Evolutionary conservation across 2,329 filamentous ascomycete species (phyloP).

Genomic region (Monosporascus sp.): DNA sequence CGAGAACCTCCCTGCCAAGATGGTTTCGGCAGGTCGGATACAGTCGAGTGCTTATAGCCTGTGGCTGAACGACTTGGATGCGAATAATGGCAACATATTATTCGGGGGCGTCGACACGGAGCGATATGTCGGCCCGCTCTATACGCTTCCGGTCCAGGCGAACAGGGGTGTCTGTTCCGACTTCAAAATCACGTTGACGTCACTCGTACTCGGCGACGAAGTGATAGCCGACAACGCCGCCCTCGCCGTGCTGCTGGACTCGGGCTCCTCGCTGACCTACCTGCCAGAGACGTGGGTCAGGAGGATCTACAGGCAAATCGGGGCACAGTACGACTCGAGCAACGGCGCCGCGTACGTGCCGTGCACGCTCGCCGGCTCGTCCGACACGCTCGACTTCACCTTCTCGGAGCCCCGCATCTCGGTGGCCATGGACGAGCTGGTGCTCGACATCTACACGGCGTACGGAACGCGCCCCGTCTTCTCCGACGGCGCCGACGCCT

Average conservation of each 20-base stretch:
- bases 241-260: conserved; percentile 64
- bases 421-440: conserved; percentile 54
- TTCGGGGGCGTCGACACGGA: conserved; percentile 70
- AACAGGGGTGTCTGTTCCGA: conserved; percentile 48
- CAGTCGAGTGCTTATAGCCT: conserved; percentile 65
- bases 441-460: conserved; percentile 45
- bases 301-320: conserved; percentile 37
- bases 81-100: conserved; percentile 60
- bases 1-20: conserved; percentile 61
- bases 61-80: conserved; percentile 67
- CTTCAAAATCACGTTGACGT: conserved; percentile 65
- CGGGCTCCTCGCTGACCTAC: conserved; percentile 62
- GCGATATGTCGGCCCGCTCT: conserved; percentile 56
- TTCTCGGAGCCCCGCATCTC: conserved; percentile 50
- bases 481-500: conserved; percentile 48
- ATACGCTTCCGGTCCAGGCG: conserved; percentile 62
- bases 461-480: conserved; percentile 45
- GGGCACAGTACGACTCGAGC: conserved; percentile 45
- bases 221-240: conserved; percentile 43
- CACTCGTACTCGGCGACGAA: conserved; percentile 39
- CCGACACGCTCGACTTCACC: conserved; percentile 42
- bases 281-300: conserved; percentile 48
- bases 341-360: conserved; percentile 56
- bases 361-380: conserved; percentile 42
- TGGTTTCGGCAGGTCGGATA: conserved; percentile 57